Conservation (phyloP, 2,329 filamentous ascomycete species). For the Pseudogymnoascus sp. region DNA sequence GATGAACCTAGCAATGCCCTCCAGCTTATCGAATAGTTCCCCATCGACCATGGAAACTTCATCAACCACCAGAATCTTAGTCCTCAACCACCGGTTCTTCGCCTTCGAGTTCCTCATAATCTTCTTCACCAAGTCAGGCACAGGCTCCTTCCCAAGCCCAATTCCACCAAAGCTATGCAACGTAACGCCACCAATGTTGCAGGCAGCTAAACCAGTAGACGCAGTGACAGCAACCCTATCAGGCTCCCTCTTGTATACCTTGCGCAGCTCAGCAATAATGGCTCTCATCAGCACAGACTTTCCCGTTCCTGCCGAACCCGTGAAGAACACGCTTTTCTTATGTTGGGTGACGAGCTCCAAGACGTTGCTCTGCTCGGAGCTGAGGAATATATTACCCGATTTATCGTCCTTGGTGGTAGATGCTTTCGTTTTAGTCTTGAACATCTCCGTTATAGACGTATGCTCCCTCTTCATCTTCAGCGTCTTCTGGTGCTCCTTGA, state of each 20-base stretch:
- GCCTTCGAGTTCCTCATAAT: conserved; percentile 83
- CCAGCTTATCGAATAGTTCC: conserved; percentile 92
- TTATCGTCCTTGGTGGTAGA: conserved; percentile 37
- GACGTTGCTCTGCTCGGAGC: conserved; percentile 78
- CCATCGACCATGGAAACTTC: conserved; percentile 99
- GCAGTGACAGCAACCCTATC: conserved; percentile 89
- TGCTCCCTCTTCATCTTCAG: conserved; percentile 32
- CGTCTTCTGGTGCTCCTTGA: conserved; percentile 54
- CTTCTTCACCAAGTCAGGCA: conserved; percentile 75
- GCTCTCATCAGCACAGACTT: conserved; percentile 94
- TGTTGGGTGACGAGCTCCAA: conserved; percentile 72
- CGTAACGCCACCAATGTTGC: conserved; percentile 92
- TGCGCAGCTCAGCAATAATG: conserved; percentile 73
- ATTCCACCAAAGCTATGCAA: conserved; percentile 95
- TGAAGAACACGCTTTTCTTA: conserved; percentile 91
- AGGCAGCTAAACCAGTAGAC: conserved; percentile 90
- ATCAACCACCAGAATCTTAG: conserved; percentile 82
- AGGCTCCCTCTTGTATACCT: conserved; percentile 66
- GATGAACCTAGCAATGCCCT: conserved; percentile 74
- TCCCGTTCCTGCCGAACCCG: conserved; percentile 89
- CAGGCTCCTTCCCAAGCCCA: conserved; percentile 84
- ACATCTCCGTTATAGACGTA: conserved; percentile 21
- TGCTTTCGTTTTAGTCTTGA: background rate
- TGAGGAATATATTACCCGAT: conserved; percentile 53
- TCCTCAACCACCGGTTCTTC: conserved; percentile 78